These are phyloP conservation scores for Aspergillus sp. DNA, from an alignment of 2,329 filamentous ascomycete species.

Conservation along the genomic window DNA sequence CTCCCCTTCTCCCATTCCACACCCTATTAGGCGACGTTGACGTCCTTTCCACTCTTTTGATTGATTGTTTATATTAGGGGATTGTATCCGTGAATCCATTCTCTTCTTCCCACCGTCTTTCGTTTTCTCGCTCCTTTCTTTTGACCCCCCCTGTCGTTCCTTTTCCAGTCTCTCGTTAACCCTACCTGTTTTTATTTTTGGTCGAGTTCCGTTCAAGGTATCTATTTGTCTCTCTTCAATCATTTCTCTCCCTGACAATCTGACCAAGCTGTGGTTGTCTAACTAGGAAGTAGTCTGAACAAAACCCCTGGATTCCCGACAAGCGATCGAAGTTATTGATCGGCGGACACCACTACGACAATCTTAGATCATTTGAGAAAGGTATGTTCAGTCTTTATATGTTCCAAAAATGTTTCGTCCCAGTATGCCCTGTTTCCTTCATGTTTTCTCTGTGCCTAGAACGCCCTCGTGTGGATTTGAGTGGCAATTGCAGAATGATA, in stretches of 20 bases:
- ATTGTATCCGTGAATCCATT: slow-evolving; percentile 8
- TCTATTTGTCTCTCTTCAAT: background rate
- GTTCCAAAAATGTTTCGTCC: background rate
- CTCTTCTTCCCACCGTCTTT: background rate
- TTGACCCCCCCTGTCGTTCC: background rate
- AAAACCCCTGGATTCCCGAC: slow-evolving; percentile 7
- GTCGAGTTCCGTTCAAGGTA: background rate
- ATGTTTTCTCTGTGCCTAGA: background rate
- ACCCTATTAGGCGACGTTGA: slow-evolving; percentile 10
- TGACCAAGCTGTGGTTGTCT: background rate
- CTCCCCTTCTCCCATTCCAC: slow-evolving; percentile 5
- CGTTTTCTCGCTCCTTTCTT: slow-evolving; percentile 3
- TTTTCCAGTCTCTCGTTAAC: background rate
- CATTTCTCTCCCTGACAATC: background rate
- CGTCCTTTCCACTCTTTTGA: slow-evolving; percentile 15
- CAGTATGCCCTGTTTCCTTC: background rate
- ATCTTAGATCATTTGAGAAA: background rate
- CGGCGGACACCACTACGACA: background rate
- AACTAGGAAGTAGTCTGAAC: background rate
- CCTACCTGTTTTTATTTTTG: background rate
- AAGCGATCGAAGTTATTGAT: slow-evolving; percentile 4
- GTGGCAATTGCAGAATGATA: background rate
- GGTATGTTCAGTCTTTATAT: slow-evolving; percentile 3
- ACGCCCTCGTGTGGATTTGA: slow-evolving; percentile 1
- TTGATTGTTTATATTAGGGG: slow-evolving; percentile 5